Base-by-base conservation (phyloP, 1,284 basidiomycete species). In the Anthracocystis setariae region DNA sequence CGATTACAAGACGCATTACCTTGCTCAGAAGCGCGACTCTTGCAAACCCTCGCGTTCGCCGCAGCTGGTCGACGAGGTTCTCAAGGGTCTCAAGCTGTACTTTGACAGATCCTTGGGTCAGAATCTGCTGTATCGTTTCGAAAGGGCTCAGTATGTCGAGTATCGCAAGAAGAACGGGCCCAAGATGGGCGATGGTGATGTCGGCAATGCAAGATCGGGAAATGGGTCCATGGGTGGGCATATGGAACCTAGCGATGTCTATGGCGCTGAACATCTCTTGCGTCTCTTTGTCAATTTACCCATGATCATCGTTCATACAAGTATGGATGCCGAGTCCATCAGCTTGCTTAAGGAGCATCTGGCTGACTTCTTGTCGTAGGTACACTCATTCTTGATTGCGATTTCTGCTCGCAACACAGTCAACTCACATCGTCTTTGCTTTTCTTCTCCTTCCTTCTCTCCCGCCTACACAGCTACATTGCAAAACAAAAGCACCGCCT, bases 181-280 rank as follows among this genome's bases (percentile, higher is more conserved):
- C 12, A 91, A 74, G 90, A 70, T 73, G 73, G 70, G 70, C 25
- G 73, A 70, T 21, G 67, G 73, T 29, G 67, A 72, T 25, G 54
- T 72, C 0, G 56, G 72, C 1, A 55, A 66, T 27, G 53, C 57
- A 12, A 57, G 90, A 15, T 88, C 90, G 0, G 69, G 69, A 20
- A 72, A 54, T 12, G 60, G 66, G 3, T 52, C 47, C 42, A 72
- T 61, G 62, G 64, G 67, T 8, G 64, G 63, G 1, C 61, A 64
- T 39, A 91, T 90, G 80, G 90, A 93, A 74, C 92, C 96, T 88
- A 93, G 92, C 81, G 86, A 88, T 52, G 87, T 97, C 18, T 98
- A 98, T 78, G 96, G 95, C 0, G 93, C 92, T 4, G 95, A 98
- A 82, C 95, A 99, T 83, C 83, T 99, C 15, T 83, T 98, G 61